Evolutionary conservation across 2,329 filamentous ascomycete species (phyloP).

Genomic region (Fusarium nelsonii): DNA sequence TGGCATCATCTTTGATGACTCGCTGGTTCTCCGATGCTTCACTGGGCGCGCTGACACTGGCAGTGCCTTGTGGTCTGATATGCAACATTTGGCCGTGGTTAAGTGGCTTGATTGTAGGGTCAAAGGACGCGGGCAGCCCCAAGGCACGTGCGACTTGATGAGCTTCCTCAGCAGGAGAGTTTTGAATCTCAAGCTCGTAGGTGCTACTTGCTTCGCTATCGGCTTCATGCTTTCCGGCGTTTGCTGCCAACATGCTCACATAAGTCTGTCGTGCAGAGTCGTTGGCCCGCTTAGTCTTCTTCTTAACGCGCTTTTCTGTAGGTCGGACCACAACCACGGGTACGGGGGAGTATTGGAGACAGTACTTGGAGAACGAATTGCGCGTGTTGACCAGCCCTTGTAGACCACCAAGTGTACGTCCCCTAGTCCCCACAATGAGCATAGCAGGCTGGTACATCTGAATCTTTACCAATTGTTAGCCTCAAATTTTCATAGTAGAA

Average conservation of each 20-base stretch:
- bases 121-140: constrained; percentile 71
- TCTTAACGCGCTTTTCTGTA: constrained; percentile 87
- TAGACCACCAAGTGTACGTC: constrained; percentile 85
- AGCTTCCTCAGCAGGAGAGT: constrained; percentile 72
- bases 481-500: neutral
- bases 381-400: constrained; percentile 82
- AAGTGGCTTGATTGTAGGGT: constrained; percentile 72
- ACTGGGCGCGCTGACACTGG: constrained; percentile 13
- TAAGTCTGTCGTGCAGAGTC: constrained; percentile 83
- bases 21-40: constrained; percentile 39
- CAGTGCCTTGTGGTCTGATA: constrained; percentile 34
- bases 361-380: constrained; percentile 94
- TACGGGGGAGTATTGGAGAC: constrained; percentile 91
- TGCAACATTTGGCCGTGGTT: constrained; percentile 48
- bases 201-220: constrained; percentile 65
- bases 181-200: constrained; percentile 67
- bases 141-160: constrained; percentile 73
- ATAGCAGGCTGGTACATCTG: constrained; percentile 92
- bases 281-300: constrained; percentile 85
- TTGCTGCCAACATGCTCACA: constrained; percentile 78
- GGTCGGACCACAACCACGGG: constrained; percentile 93
- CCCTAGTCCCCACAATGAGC: constrained; percentile 89
- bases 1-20: constrained; percentile 47
- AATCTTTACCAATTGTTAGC: constrained; percentile 68
- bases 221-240: constrained; percentile 67